Evolutionary conservation across 2,329 filamentous ascomycete species (phyloP), one percentile per base, ranked within the genome.

Genomic region (Emmonsia crescens): DNA sequence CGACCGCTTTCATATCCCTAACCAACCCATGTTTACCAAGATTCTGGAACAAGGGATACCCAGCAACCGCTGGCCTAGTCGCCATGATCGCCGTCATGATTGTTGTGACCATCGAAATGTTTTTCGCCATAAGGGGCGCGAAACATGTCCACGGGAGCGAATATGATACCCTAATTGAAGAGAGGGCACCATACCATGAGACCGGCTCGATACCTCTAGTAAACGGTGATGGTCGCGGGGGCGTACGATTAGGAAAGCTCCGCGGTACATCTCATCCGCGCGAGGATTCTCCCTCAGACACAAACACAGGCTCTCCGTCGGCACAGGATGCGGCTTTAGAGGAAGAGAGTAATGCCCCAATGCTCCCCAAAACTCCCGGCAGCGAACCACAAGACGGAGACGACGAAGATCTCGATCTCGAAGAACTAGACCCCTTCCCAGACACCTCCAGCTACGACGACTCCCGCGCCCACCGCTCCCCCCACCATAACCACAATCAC

Each of bases 31-130:
- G 84, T 74, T 83, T 96, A 0, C 89, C 91, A 9, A 79, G 82
- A 62, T 88, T 91, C 71, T 96, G 92, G 83, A 93, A 84, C 72
- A 71, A 87, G 65, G 83, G 83, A n/a, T 96, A 94, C 72, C 83
- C 81, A 55, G 89, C 89, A 5, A 86, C 95, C 72, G 85, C 90
- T 0, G 91, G 91, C 1, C 80, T 94, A 56, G 83, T 96, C 55
- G 88, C 89, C 61, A 93, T 96, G 89, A 74, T 86, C 10, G 86
- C 89, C 12, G 89, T 90, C n/a, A 80, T 96, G 63, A 78, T 89
- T 3, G 91, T 96, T 2, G 89, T 96, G 6, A 83, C 85, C 1
- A 82, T 96, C 59, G 93, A 97, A 74, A 96, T 94, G 77, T 91
- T 91, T 72, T 86, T 97, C 67, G 91, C 91, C 0, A 88, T 87